Base-by-base conservation (phyloP, 768 basidiomycete genomes). In the Trametes punicea region DNA sequence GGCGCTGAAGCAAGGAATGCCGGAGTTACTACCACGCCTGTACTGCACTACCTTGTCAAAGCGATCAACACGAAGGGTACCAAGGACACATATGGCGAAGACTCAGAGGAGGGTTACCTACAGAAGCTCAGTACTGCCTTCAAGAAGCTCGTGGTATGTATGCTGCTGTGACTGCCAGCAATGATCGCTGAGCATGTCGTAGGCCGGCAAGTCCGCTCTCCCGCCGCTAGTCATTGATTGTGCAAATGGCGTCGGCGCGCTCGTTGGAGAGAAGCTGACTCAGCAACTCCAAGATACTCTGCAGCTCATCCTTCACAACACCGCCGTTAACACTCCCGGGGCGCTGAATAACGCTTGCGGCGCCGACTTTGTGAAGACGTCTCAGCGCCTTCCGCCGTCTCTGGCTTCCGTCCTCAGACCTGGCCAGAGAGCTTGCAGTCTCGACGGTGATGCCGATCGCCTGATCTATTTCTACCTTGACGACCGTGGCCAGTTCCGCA, bases 401-500 rank as follows among this genome's bases (percentile, higher is more conserved):
- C 73, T 98, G 29, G 73, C 73, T 6, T 75, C 81, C 26, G 73
- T 78, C 20, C 72, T 94, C 47, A 76, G 81, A 53, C 77, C 87
- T 20, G 86, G 88, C 13, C 81, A 93, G 67, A 81, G 94, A 39
- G 95, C 82, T 1, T 98, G 94, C 71, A 96, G 93, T 67, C 80
- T 97, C 52, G 97, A 99, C 62, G 97, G 97, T 33, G 97, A 99
- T 70, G 97, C 97, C 4, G 97, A 99, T 74, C 85, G 97, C 34
- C 75, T 99, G 62, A 95, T 99, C 67, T 99, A 93, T 69, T 98
- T 85, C 74, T 98, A 97, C 70, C 72, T 92, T 56, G 90, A 93
- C 68, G 83, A 87, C 56, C 76, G 79, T 27, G 78, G 82, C 30
- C 76, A 80, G 49, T 99, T 98, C 76, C 87, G 84, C 64, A 84